Evolutionary conservation across 2,329 filamentous ascomycete genomes (phyloP).

Genomic region (Parastagonospora avenae): DNA sequence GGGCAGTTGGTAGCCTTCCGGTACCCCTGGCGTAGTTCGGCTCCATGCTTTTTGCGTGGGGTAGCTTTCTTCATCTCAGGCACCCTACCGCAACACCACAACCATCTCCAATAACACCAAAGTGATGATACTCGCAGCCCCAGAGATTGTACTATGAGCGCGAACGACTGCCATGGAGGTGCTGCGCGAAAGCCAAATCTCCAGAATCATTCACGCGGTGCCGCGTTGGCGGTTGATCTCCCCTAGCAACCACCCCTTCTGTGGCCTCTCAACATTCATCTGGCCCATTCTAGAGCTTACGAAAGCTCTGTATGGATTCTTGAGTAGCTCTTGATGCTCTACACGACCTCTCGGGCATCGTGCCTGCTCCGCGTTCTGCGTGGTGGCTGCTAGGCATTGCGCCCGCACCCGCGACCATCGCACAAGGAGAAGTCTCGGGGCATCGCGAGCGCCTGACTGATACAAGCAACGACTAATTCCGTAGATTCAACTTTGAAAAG

Average conservation of each 20-base stretch:
- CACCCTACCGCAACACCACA: slow-evolving; percentile 7
- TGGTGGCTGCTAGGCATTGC: no score
- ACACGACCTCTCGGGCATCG: no score
- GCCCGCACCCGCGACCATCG: no score
- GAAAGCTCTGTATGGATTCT: no score
- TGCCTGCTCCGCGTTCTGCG: no score
- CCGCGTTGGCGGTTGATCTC: background rate
- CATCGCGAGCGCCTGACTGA: no score
- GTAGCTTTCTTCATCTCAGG: slow-evolving; percentile 5
- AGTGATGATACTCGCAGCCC: background rate
- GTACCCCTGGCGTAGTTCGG: slow-evolving; percentile 4
- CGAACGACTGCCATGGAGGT: background rate
- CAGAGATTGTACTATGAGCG: background rate
- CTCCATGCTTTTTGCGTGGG: slow-evolving; percentile 10
- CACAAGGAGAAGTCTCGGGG: no score
- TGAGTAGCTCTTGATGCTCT: no score
- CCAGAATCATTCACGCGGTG: background rate
- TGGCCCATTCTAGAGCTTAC: no score
- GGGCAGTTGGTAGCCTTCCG: slow-evolving; percentile 2
- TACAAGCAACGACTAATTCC: no score
- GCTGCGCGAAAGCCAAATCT: background rate
- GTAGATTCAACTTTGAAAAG: no score
- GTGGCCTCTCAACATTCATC: background rate
- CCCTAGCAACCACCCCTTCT: slow-evolving; percentile 3
- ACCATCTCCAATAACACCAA: background rate